A percentile compares a stretch with the other conserved stretches of the same genome.
phyloP scores from a whole-genome alignment of 176 grass and related monocot species.

The Bonia amplexicaulis region DNA sequence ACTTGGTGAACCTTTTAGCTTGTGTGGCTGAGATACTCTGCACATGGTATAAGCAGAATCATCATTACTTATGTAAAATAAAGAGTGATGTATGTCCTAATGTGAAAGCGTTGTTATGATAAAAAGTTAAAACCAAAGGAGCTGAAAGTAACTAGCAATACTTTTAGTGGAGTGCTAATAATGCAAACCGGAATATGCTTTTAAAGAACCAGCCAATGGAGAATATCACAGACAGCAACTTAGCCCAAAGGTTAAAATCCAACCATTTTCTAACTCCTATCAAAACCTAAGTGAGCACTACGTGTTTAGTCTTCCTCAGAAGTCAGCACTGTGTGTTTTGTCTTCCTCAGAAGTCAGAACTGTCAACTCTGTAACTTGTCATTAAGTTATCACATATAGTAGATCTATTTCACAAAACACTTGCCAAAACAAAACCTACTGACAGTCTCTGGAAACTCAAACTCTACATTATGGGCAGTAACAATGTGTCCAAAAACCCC shows the following conservation, averaged over 20 bases:
- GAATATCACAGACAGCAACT: neutral
- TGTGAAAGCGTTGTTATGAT: slow-evolving; percentile 1
- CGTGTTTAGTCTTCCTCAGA: neutral
- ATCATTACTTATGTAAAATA: neutral
- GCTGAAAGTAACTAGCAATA: slow-evolving; percentile 19
- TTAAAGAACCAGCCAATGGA: neutral
- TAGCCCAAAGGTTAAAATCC: neutral
- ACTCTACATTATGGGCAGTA: neutral
- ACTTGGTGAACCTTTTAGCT: slow-evolving; percentile 99
- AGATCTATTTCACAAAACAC: slow-evolving; percentile 10
- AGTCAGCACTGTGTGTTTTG: neutral
- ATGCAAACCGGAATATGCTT: neutral
- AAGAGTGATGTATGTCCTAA: neutral
- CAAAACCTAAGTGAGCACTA: neutral
- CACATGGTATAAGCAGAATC: slow-evolving; percentile 32
- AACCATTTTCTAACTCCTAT: neutral
- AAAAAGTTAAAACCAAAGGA: neutral
- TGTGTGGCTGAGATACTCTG: slow-evolving; percentile 86
- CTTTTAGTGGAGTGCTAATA: neutral
- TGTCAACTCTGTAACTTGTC: neutral
- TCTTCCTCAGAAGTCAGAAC: neutral
- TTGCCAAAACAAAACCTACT: neutral
- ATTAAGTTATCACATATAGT: neutral
- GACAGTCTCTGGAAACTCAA: neutral
- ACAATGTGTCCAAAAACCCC: neutral